Conservation (phyloP, 1,139 yeast genomes). For the Blastobotrys serpentis region DNA sequence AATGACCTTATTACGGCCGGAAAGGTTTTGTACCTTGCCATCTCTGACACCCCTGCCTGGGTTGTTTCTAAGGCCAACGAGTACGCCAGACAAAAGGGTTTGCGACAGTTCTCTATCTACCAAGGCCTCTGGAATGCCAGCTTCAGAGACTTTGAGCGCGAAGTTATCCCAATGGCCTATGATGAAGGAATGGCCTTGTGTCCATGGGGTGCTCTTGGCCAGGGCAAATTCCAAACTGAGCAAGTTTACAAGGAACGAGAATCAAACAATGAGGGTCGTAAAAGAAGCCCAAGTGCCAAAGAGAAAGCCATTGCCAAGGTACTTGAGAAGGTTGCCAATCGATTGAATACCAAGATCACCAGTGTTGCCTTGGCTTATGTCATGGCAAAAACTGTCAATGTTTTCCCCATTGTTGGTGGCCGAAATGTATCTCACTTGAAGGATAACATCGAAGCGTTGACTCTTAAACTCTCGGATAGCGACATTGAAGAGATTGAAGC, state of each 20-base stretch:
- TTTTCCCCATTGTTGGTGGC: conserved; percentile 28
- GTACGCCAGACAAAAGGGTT: conserved; percentile 28
- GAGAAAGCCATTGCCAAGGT: conserved; percentile 26
- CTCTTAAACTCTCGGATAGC: conserved; percentile 18
- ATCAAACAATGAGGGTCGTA: conserved; percentile 17
- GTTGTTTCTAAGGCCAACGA: conserved; percentile 29
- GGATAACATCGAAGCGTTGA: conserved; percentile 23
- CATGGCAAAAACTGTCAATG: conserved; percentile 26
- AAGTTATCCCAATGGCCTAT: conserved; percentile 28
- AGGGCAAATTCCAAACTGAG: conserved; percentile 27
- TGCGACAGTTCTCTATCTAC: conserved; percentile 29
- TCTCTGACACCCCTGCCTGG: conserved; percentile 33
- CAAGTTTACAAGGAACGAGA: conserved; percentile 23
- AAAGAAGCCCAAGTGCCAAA: conserved; percentile 10
- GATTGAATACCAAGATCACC: conserved; percentile 22
- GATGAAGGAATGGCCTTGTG: conserved; percentile 29
- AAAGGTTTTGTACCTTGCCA: conserved; percentile 29
- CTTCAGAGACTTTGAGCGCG: conserved; percentile 31
- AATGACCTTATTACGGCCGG: conserved; percentile 26
- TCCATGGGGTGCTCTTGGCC: conserved; percentile 29
- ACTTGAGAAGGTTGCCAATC: conserved; percentile 26
- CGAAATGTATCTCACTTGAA: conserved; percentile 24
- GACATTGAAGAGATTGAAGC: conserved; percentile 19
- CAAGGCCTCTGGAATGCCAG: conserved; percentile 31
- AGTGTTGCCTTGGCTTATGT: conserved; percentile 31